Evolutionary conservation across 2,329 filamentous ascomycete genomes (phyloP).

Genomic region (Penicillium griseofulvum): DNA sequence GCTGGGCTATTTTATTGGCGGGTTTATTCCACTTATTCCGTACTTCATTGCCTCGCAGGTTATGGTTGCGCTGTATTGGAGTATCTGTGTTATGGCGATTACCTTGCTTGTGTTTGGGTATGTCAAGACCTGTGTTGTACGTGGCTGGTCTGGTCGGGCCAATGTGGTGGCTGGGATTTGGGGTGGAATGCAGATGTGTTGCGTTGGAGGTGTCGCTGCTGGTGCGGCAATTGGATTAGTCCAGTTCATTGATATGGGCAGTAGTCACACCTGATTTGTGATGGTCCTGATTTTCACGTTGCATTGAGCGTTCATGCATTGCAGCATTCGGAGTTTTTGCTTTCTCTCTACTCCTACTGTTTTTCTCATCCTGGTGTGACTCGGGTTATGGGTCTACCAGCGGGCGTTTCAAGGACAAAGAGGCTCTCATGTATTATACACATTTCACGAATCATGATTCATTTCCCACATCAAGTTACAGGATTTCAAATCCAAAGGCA

Average conservation of each 20-base stretch:
- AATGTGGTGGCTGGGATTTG: conserved; percentile 55
- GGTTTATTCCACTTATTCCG: conserved; percentile 67
- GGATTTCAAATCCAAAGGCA: neutral
- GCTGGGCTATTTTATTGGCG: conserved; percentile 67
- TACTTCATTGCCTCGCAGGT: conserved; percentile 60
- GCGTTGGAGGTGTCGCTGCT: conserved; percentile 64
- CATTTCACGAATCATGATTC: neutral
- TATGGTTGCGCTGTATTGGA: conserved; percentile 50
- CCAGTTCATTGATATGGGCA: conserved; percentile 50
- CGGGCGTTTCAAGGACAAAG: conserved; percentile 1
- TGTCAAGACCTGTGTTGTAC: conserved; percentile 46
- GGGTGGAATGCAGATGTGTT: conserved; percentile 63
- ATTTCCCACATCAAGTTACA: neutral
- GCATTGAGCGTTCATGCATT: conserved; percentile 3
- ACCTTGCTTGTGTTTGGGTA: conserved; percentile 45
- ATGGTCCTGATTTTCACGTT: neutral
- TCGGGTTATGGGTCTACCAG: neutral
- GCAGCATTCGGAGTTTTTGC: neutral
- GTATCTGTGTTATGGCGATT: conserved; percentile 43
- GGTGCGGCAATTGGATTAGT: conserved; percentile 65
- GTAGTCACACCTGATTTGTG: conserved; percentile 1
- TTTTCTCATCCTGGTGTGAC: neutral
- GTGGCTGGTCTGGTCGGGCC: conserved; percentile 44
- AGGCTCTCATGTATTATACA: neutral
- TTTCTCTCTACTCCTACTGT: neutral